Base-by-base conservation (phyloP, 257 asterid species). In the Forsythia viridissima region DNA sequence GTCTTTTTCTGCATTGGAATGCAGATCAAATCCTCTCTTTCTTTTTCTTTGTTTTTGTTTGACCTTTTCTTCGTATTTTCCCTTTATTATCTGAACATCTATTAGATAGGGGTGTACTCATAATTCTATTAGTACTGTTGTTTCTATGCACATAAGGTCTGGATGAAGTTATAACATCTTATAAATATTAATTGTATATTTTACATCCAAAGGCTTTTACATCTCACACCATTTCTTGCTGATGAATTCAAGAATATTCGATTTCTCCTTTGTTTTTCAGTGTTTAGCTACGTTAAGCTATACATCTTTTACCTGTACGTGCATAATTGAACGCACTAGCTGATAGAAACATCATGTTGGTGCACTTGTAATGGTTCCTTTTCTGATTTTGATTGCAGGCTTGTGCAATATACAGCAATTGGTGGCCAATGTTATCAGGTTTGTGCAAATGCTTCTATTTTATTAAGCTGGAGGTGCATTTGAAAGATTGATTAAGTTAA, bases 361-460 rank as follows among this genome's bases (percentile, higher is more conserved):
- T 77, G 57, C 61, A 20, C 61, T 57, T 24, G 41, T 80, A 59
- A 66, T 72, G 3, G 12, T 82, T 69, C 68, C n/a, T 76, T 15
- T 30, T 76, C 41, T 57, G 43, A 16, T 76, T 20, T 76, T 79
- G 55, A 68, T 79, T 83, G 82, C 93, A 95, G 98, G 99, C 99
- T 76, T 96, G 99, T 84, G 98, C 88, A 41, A 80, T 96, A 83
- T 96, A 96, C 87, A 88, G 61, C 85, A 96, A 96, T 80, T 96
- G 99, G 99, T 96, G 99, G 99, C 99, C 99, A 12, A 84, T 96
- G 95, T 78, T 96, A 83, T 93, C 99, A 87, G 99, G 99, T 95
- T 72, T 73, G 84, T 78, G 38, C 24, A 48, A 77, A 72, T 70
- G 41, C 81, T 72, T 52, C 38, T 41, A 0, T 72, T 52, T 74